Percentiles rank a stretch among this genome's conserved stretches.
Evolutionary conservation across 2,329 filamentous ascomycete species (phyloP).

Genomic region (Scleromitrula shiraiana): DNA sequence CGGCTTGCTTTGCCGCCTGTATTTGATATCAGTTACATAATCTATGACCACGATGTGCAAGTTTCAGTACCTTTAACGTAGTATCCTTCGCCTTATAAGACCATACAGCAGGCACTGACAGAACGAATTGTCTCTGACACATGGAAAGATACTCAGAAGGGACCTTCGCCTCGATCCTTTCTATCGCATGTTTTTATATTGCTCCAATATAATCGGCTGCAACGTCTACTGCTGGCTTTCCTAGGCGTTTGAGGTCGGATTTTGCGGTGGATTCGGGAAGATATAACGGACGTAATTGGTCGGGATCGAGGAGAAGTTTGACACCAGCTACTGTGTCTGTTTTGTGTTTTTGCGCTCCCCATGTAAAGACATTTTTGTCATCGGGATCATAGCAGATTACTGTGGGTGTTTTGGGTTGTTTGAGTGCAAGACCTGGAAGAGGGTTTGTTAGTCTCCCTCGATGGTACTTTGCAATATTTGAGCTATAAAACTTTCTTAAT

Average conservation of each 20-base stretch:
- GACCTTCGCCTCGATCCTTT: conserved; percentile 37
- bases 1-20: conserved; percentile 12
- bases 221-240: conserved; percentile 43
- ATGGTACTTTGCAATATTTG: too few relatives aligned
- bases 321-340: conserved; percentile 15
- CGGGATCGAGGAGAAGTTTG: conserved; percentile 25
- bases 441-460: too few relatives aligned
- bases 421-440: conserved; percentile 8
- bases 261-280: conserved; percentile 13
- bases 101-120: conserved; percentile 53
- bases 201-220: conserved; percentile 29
- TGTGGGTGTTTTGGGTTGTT: conserved; percentile 14
- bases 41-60: neutral
- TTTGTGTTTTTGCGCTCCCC: conserved; percentile 12
- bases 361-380: conserved; percentile 9
- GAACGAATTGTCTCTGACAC: conserved; percentile 44
- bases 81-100: conserved; percentile 44
- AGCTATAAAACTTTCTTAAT: too few relatives aligned
- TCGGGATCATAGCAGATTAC: conserved; percentile 11
- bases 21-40: neutral
- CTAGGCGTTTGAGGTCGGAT: conserved; percentile 32
- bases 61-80: conserved; percentile 36
- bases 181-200: conserved; percentile 38
- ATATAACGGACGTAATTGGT: conserved; percentile 15
- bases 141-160: conserved; percentile 36